Base-by-base conservation (phyloP, 257 asterid species). In the Parsonsia alboflavescens region DNA sequence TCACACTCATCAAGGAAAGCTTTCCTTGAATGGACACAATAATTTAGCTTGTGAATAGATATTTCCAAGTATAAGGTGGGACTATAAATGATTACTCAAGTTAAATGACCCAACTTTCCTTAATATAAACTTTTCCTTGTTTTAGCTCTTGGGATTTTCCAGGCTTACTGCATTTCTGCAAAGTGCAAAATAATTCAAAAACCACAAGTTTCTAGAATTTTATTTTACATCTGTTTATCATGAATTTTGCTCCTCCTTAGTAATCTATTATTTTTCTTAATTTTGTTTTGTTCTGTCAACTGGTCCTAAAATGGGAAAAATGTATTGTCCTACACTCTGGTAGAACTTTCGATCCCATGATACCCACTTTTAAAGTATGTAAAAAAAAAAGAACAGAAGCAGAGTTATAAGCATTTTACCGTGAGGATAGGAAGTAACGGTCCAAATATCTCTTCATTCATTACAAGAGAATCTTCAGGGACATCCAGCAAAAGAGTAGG, bases 391-490 rank as follows among this genome's bases (percentile, higher is more conserved):
- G 9, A 48, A 50, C 28, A n/a, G 36, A 45, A 49, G 17, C 54
- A n/a, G 26, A 49, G 33, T 26, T 7, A 30, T 17, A 26, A 74
- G 66, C 28, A 61, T 30, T 73, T 79, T 89, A 93, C 98, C 91
- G 86, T 91, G 82, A 93, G 28, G 42, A 91, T 89, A 73, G 96
- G 93, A 77, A 93, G 97, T 76, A 93, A 78, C 41, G 98, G 98
- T 52, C 98, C 98, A 68, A 91, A 91, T 77, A 93, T 89, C 88
- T 93, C 98, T 73, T 93, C 98, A 41, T 81, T 82, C 96, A 93
- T 87, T 86, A 93, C 81, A 66, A 89, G 61, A 56, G 96, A 84
- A 81, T 91, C 97, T 72, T 74, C 80, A 2, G 96, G 95, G 52
- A 86, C 89, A 87, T 93, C 96, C 88, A 93, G 72, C 71, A 93